phyloP scores from a whole-genome alignment of 2,329 filamentous ascomycete species.

The Raffaelea arxii region DNA sequence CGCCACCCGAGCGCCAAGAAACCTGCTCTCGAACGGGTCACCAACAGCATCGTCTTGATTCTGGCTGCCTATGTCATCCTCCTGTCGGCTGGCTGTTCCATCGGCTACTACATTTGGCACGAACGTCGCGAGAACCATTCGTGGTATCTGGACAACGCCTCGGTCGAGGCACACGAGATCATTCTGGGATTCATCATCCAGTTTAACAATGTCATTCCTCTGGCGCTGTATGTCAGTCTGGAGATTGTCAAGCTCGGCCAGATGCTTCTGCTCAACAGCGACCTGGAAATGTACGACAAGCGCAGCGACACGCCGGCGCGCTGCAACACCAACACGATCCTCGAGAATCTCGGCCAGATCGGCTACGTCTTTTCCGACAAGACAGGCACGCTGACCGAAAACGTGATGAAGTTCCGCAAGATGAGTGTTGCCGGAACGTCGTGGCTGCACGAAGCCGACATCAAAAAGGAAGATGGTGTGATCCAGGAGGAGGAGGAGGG shows the following conservation, averaged over 20 bases:
- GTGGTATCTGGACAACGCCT: slow-evolving; percentile 66
- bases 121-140: slow-evolving; percentile 53
- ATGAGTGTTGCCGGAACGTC: slow-evolving; percentile 82
- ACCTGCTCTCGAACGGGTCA: slow-evolving; percentile 59
- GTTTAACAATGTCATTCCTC: slow-evolving; percentile 91
- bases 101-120: slow-evolving; percentile 74
- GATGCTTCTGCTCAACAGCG: slow-evolving; percentile 68
- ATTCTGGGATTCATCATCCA: slow-evolving; percentile 89
- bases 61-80: slow-evolving; percentile 71
- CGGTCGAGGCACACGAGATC: slow-evolving; percentile 69
- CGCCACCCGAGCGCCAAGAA: slow-evolving; percentile 72
- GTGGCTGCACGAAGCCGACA: slow-evolving; percentile 75
- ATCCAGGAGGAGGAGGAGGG: slow-evolving; percentile 7
- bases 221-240: slow-evolving; percentile 84
- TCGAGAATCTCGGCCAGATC: slow-evolving; percentile 87
- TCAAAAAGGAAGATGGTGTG: slow-evolving; percentile 25
- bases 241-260: slow-evolving; percentile 75
- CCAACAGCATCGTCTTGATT: slow-evolving; percentile 69
- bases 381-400: slow-evolving; percentile 88
- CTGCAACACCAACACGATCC: slow-evolving; percentile 87
- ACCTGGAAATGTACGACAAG: slow-evolving; percentile 86
- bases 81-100: slow-evolving; percentile 70
- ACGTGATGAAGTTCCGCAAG: slow-evolving; percentile 91
- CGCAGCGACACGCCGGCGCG: slow-evolving; percentile 76
- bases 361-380: slow-evolving; percentile 90